Percentiles rank a stretch among this genome's conserved stretches.
These are phyloP conservation scores for Puccinia polysora DNA, from an alignment of 1,284 basidiomycete genomes.

Conservation along the genomic window DNA sequence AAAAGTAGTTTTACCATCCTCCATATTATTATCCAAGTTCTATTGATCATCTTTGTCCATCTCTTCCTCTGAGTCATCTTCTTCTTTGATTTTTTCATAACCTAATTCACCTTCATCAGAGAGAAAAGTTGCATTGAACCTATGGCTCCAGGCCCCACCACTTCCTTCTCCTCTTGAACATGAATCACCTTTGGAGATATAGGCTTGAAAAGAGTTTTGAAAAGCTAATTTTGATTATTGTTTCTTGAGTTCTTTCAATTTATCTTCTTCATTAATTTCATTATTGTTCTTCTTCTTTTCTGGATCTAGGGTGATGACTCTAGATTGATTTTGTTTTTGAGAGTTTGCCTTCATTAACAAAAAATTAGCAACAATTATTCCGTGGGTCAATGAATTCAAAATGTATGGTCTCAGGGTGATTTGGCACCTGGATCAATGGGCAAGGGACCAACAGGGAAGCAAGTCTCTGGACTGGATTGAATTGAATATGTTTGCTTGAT, in stretches of 20 bases:
- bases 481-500: too few relatives aligned
- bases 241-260: constrained; percentile 45
- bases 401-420: constrained; percentile 79
- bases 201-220: neutral
- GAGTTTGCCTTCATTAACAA: constrained; percentile 64
- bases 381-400: constrained; percentile 84
- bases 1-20: constrained; percentile 43
- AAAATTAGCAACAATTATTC: constrained; percentile 69
- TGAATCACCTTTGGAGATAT: neutral
- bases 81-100: constrained; percentile 29
- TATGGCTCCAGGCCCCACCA: neutral
- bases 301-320: constrained; percentile 62
- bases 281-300: constrained; percentile 39
- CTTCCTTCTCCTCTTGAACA: neutral
- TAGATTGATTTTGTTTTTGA: constrained; percentile 62
- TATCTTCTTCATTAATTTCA: constrained; percentile 50
- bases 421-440: too few relatives aligned
- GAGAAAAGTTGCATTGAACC: constrained; percentile 4
- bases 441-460: too few relatives aligned
- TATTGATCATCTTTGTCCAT: too few relatives aligned
- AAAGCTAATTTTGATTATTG: neutral
- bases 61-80: constrained; percentile 44
- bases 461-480: too few relatives aligned
- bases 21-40: constrained; percentile 46
- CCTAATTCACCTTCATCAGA: too few relatives aligned